Base-by-base conservation (phyloP, 192 early-diverging fungal species). In the Podila verticillata region DNA sequence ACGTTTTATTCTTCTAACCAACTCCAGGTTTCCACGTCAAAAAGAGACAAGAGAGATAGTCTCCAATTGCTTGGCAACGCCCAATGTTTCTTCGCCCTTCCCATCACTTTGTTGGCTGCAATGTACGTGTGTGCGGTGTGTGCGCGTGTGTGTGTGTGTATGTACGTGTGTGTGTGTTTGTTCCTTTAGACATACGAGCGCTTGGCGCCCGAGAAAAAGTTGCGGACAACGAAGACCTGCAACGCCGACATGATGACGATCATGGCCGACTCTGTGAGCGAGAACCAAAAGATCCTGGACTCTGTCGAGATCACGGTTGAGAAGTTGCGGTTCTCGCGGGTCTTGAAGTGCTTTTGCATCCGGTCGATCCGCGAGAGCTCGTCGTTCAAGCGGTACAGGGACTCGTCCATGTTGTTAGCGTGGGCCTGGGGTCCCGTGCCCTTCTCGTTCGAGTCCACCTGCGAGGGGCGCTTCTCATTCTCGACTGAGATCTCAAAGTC, bases 401-500 rank as follows among this genome's bases (percentile, higher is more conserved):
- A 82, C 71, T 92, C 88, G 61, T 85, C 85, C 80, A 87, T 86
- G 10, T 85, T 82, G 63, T 84, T 86, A 7, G 88, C 78, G 26
- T 87, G 82, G n/a, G 70, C 72, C 32, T 86, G 83, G 29, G 78
- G 73, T 19, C 63, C 68, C 7, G 62, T 63, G 7, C 64, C 73
- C 47, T 82, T 74, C 24, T 71, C 75, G 20, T 0, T 22, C 9
- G 31, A 13, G 12, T 70, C 60, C 26, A 48, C 32, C 51, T 74
- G 72, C 7, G 80, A 66, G 17, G 85, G 71, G 29, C 92, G 90
- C 30, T 84, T 85, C 85, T 98, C 96, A 83, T 97, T 89, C 82
- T 99, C 96, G 19, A 96, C 87, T 1, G 91, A 88, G 66, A 99
- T 94, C 72, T 99, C 98, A 84, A 99, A 97, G 80, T 99, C 98